Evolutionary conservation across 371 early-diverging fungal genomes (phyloP), one percentile per base, ranked within the genome.

Genomic region (Mortierella sp.): DNA sequence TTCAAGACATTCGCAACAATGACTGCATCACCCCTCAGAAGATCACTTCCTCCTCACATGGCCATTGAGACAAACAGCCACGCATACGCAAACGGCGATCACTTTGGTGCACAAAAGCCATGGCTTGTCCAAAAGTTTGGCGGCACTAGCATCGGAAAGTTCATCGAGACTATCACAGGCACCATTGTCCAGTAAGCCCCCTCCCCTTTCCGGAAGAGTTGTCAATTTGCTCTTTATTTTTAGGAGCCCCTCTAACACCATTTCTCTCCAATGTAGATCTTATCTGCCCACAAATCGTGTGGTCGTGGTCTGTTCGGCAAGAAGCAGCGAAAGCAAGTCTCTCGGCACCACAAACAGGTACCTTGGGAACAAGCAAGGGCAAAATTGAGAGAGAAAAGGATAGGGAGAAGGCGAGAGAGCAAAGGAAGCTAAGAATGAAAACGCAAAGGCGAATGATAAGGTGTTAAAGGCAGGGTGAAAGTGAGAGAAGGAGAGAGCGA

Each of bases 111-210:
- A 16, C 74, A 69, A 40, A 78, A 82, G 13, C 93, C 93, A 71
- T 95, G 94, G 93, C 83, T 94, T 50, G 96, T 96, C 44, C 94
- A 95, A 84, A 97, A 97, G 90, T 97, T 95, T 89, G 97, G 97
- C 69, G 96, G 97, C 44, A 97, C 97, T 48, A 96, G 95, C 82
- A 91, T 97, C 57, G 96, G 97, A 76, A 97, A 96, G 88, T 96
- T 94, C 80, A 78, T 93, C 54, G 91, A 92, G 28, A 90, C 88
- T 69, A 93, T 94, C 77, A 89, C 91, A n/a, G 89, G 89, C 53
- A 88, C 88, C 78, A 92, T 94, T 55, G 90, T 93, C 44, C 91
- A 89, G 91, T 93, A 90, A 26, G 81, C 73, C n/a, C n/a, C n/a
- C n/a, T n/a, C n/a, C n/a, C n/a, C n/a, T n/a, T n/a, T n/a, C n/a